A percentile compares a stretch with the other conserved stretches of the same genome.
These are phyloP conservation scores for Linnemannia elongata DNA, from an alignment of 192 early-diverging fungal genomes.

Conservation along the genomic window DNA sequence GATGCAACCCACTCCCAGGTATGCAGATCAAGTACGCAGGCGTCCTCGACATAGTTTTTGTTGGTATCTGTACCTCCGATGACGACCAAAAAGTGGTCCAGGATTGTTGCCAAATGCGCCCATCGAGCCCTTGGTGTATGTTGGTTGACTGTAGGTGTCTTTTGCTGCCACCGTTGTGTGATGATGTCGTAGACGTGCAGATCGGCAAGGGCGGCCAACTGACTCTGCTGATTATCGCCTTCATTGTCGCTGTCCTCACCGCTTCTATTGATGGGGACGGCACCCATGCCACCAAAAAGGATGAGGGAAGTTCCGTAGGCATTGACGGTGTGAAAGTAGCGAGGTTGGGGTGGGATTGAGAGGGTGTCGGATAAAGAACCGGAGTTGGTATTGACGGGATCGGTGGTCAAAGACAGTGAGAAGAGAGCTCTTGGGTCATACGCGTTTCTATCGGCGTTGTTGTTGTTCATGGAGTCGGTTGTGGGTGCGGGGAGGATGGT, in stretches of 20 bases:
- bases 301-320: constrained; percentile 47
- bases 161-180: constrained; percentile 48
- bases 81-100: constrained; percentile 42
- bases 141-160: constrained; percentile 29
- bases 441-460: background rate
- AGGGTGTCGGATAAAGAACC: constrained; percentile 39
- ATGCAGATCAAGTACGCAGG: constrained; percentile 46
- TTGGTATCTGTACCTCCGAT: constrained; percentile 52
- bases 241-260: constrained; percentile 50
- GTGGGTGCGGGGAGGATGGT: constrained; percentile 19
- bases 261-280: background rate
- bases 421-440: constrained; percentile 29
- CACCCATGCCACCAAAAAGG: constrained; percentile 53
- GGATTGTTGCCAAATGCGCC: constrained; percentile 47
- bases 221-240: background rate
- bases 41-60: constrained; percentile 50
- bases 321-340: constrained; percentile 54
- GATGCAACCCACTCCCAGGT: constrained; percentile 58
- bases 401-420: constrained; percentile 51
- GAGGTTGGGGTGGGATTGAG: constrained; percentile 35
- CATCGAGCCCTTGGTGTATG: constrained; percentile 50
- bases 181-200: constrained; percentile 48
- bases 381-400: constrained; percentile 48
- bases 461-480: background rate
- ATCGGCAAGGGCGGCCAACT: constrained; percentile 40